phyloP scores from a whole-genome alignment of 179 eudicot species.

The Pouteria campechiana region DNA sequence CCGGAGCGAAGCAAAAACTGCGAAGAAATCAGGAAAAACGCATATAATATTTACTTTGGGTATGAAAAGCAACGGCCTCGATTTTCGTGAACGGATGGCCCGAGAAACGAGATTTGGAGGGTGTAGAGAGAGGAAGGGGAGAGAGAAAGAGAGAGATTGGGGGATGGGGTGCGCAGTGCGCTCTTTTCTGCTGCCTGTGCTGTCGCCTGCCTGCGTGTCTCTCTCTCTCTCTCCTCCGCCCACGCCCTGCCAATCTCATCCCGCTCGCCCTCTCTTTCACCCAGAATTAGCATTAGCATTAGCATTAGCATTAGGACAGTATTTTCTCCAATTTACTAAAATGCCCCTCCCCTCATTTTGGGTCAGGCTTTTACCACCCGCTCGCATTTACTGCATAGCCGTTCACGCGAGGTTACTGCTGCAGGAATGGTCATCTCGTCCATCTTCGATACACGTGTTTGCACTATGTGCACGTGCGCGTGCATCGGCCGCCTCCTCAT shows the following conservation, averaged over 20 bases:
- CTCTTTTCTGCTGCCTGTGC: not conserved
- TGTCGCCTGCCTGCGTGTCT: not conserved
- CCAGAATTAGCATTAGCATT: too few species aligned
- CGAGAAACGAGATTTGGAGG: slow-evolving; percentile 27
- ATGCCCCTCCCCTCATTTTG: too few species aligned
- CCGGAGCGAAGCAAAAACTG: not conserved
- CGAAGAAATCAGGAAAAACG: slow-evolving; percentile 1
- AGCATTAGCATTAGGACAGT: too few species aligned
- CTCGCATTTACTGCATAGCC: too few species aligned
- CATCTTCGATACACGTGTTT: too few species aligned
- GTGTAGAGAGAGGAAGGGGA: not conserved
- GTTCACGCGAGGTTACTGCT: too few species aligned
- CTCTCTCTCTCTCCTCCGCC: slow-evolving; percentile 4
- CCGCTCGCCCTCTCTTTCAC: not conserved
- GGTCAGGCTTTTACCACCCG: too few species aligned
- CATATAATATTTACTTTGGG: not conserved
- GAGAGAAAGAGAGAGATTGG: too few species aligned
- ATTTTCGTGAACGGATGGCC: slow-evolving; percentile 34
- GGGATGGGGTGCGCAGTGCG: not conserved
- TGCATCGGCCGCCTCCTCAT: too few species aligned
- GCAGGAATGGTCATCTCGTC: too few species aligned
- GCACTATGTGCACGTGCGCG: too few species aligned
- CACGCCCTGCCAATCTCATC: not conserved
- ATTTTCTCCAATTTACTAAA: too few species aligned
- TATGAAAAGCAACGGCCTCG: slow-evolving; percentile 10